Conservation (phyloP, 2,329 filamentous ascomycete genomes). For the Fusarium equiseti region DNA sequence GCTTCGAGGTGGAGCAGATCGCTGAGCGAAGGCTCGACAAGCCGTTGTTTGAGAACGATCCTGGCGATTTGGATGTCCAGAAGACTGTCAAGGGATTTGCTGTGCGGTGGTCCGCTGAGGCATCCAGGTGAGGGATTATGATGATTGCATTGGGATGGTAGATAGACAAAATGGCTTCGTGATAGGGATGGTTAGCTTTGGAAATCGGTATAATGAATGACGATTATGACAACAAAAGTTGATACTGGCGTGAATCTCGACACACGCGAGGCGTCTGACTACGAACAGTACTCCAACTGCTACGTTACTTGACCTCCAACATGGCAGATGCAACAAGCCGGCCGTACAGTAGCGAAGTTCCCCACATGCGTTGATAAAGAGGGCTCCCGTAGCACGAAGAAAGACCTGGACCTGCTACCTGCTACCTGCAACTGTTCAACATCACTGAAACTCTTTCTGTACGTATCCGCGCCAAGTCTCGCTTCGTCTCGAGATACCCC, state of each 20-base stretch:
- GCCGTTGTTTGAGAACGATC: slow-evolving; percentile 90
- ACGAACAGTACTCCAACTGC: slow-evolving; percentile 27
- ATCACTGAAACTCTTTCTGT: slow-evolving; percentile 16
- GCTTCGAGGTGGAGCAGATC: slow-evolving; percentile 83
- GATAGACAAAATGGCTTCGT: slow-evolving; percentile 11
- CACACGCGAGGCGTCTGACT: slow-evolving; percentile 7
- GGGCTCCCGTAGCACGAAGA: slow-evolving; percentile 18
- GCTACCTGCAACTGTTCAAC: slow-evolving; percentile 4
- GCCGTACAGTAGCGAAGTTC: slow-evolving; percentile 23
- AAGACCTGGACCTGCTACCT: not conserved
- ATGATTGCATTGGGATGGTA: slow-evolving; percentile 2
- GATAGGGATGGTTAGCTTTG: not conserved
- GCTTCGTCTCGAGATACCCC: slow-evolving; percentile 27
- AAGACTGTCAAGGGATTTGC: slow-evolving; percentile 86
- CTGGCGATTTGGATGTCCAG: slow-evolving; percentile 83
- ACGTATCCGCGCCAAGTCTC: slow-evolving; percentile 14
- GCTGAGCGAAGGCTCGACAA: slow-evolving; percentile 85
- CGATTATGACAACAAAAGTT: slow-evolving; percentile 27
- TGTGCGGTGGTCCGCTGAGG: slow-evolving; percentile 70
- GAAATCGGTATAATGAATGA: slow-evolving; percentile 33
- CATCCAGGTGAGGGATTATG: slow-evolving; percentile 26
- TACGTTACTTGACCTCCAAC: slow-evolving; percentile 42
- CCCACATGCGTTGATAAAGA: slow-evolving; percentile 41
- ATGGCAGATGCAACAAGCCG: slow-evolving; percentile 27
- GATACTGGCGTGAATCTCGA: slow-evolving; percentile 2